Evolutionary conservation across 2,329 filamentous ascomycete species (phyloP).

Genomic region (Fusarium oligoseptatum): DNA sequence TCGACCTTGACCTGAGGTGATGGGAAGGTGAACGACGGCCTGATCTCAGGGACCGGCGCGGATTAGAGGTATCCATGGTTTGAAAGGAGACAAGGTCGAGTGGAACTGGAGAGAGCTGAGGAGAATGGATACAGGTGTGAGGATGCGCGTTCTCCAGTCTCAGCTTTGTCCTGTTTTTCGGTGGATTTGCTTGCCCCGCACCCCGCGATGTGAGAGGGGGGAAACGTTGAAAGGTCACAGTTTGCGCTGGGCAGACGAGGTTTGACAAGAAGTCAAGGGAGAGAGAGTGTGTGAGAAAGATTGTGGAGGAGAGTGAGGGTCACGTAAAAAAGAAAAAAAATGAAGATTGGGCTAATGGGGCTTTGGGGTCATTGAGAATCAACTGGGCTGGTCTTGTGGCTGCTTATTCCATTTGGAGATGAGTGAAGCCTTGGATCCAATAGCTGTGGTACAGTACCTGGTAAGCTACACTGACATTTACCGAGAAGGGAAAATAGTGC

Average conservation of each 20-base stretch:
- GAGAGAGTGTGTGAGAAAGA: neutral
- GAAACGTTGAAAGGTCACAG: neutral
- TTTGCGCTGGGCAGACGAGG: constrained; percentile 2
- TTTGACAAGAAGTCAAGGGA: neutral
- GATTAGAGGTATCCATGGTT: constrained; percentile 41
- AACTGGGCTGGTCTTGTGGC: neutral
- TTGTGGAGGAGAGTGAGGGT: neutral
- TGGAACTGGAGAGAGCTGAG: neutral
- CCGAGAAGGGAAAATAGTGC: neutral
- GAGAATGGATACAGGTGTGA: neutral
- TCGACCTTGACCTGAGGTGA: constrained; percentile 51
- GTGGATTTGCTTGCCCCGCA: constrained; percentile 39
- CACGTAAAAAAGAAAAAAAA: neutral
- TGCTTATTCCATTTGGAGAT: constrained; percentile 7
- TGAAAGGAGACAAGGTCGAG: constrained; percentile 3
- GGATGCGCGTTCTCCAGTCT: neutral
- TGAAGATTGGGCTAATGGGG: neutral
- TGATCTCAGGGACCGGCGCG: constrained; percentile 33
- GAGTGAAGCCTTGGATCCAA: neutral
- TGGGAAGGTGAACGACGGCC: constrained; percentile 41
- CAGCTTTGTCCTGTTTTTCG: constrained; percentile 7
- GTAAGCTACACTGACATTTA: neutral
- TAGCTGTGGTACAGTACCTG: neutral
- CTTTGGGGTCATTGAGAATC: neutral
- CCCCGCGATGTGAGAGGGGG: constrained; percentile 20